Evolutionary conservation across 257 asterid species (phyloP).

Genomic region (Plantago major): DNA sequence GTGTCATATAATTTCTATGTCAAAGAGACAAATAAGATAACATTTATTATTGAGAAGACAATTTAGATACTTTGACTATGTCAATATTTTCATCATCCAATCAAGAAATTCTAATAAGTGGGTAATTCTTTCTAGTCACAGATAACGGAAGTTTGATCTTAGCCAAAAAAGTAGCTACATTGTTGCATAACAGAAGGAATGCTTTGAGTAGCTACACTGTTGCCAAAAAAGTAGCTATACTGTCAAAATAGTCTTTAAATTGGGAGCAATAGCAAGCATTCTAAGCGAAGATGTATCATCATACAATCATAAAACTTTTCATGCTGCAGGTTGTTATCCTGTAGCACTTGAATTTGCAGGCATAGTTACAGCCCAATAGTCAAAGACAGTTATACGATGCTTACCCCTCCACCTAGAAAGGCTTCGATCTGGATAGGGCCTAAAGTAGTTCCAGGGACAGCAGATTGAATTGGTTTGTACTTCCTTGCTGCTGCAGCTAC

Average conservation of each 20-base stretch:
- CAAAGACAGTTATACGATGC: slow-evolving; percentile 22
- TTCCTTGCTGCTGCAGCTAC: slow-evolving; percentile 89
- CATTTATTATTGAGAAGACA: background rate
- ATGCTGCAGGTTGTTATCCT: background rate
- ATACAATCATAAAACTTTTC: background rate
- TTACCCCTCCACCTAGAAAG: slow-evolving; percentile 87
- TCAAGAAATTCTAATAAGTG: background rate
- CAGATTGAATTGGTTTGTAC: slow-evolving; percentile 96
- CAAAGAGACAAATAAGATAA: background rate
- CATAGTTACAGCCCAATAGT: background rate
- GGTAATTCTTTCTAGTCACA: background rate
- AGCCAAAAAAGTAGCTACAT: slow-evolving; percentile 9
- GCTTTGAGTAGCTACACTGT: background rate
- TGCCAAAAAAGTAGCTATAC: too few relatives aligned
- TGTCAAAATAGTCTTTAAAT: background rate
- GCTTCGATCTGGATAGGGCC: slow-evolving; percentile 97
- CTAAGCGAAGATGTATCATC: background rate
- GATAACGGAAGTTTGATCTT: background rate
- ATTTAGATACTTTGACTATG: background rate
- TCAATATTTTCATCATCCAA: background rate
- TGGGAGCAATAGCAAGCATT: slow-evolving; percentile 1
- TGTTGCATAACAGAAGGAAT: background rate
- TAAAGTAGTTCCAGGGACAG: slow-evolving; percentile 98
- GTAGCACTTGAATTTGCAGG: background rate
- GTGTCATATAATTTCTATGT: slow-evolving; percentile 85